Base-by-base conservation (phyloP, 345 rosid genomes). In the Populus tremula region DNA sequence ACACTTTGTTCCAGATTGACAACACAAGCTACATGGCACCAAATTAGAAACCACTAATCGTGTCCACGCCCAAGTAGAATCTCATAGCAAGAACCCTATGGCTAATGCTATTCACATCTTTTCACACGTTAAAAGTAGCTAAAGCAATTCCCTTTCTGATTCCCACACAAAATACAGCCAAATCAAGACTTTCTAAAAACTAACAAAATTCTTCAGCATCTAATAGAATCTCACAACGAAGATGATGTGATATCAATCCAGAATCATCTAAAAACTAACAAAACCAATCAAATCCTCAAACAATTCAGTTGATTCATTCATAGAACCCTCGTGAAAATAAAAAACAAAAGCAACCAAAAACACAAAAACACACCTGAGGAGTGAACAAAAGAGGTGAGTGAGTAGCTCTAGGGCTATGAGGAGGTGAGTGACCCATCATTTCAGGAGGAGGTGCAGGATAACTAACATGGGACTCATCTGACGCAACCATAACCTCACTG, bases 371-470 rank as follows among this genome's bases (percentile, higher is more conserved):
- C 38, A 93, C 98, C 98, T 93, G 99, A 73, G 98, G 98, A 89
- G 97, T 85, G 80, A 93, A 95, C 98, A 92, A 89, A 78, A 91
- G 86, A 82, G 99, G 99, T 13, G 92, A 90, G 75, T 90, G 92
- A 49, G 90, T 90, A 62, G 94, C 88, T 61, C 93, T 85, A 62
- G 98, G 98, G 80, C 95, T 93, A 66, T 89, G 94, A 84, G 97
- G 98, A 82, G 98, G 96, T 16, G 98, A 95, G 75, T 93, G 99
- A 73, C 96, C 96, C 93, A 93, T 91, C 83, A 88, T 81, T 73
- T 86, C 90, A 63, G 85, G 83, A 13, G 86, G 82, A 20, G 83
- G 83, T 4, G 70, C 64, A 67, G 69, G 67, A 69, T 50, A 78
- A 20, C 59, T 49, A 64, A 50, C 73, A n/a, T 27, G 78, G 14